phyloP scores from a whole-genome alignment of 2,329 filamentous ascomycete genomes.

The Taxawa tesnikishii region DNA sequence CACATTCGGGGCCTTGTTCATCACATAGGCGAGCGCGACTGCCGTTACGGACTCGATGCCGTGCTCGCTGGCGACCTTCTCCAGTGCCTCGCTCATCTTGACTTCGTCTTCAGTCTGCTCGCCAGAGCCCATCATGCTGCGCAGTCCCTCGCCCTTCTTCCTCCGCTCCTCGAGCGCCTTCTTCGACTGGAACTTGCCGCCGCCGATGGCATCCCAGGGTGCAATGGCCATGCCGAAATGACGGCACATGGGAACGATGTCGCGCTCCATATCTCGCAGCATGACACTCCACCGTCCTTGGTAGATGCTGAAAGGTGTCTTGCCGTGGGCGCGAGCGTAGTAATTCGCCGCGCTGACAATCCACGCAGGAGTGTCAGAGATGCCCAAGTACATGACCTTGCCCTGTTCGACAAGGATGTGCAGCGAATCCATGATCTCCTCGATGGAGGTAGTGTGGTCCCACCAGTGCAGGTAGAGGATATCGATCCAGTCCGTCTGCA shows the following conservation, averaged over 20 bases:
- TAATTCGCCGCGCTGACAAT: slow-evolving; percentile 18
- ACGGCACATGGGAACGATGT: slow-evolving; percentile 27
- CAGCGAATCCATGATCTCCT: slow-evolving; percentile 25
- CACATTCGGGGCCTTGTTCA: slow-evolving; percentile 42
- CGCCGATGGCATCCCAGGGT: slow-evolving; percentile 36
- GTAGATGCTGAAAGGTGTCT: slow-evolving; percentile 26
- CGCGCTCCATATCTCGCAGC: slow-evolving; percentile 25
- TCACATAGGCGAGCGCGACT: slow-evolving; percentile 35
- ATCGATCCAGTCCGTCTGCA: slow-evolving; percentile 11
- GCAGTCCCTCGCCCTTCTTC: slow-evolving; percentile 19
- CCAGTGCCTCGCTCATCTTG: slow-evolving; percentile 44
- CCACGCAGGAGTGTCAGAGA: slow-evolving; percentile 26
- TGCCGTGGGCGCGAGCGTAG: slow-evolving; percentile 24
- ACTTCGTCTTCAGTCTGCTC: slow-evolving; percentile 36
- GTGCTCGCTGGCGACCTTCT: slow-evolving; percentile 46
- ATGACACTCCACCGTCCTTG: slow-evolving; percentile 26
- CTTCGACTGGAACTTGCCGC: slow-evolving; percentile 37
- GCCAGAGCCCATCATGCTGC: slow-evolving; percentile 15
- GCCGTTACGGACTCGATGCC: slow-evolving; percentile 43
- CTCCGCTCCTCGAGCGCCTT: slow-evolving; percentile 10
- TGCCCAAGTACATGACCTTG: slow-evolving; percentile 27
- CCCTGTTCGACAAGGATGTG: slow-evolving; percentile 21
- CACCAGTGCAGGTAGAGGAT: slow-evolving; percentile 17
- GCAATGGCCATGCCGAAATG: slow-evolving; percentile 30
- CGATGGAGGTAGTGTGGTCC: slow-evolving; percentile 36